Evolutionary conservation across 2,329 filamentous ascomycete species (phyloP), one percentile per base, ranked within the genome.

Genomic region (Ramularia collo-cygni): DNA sequence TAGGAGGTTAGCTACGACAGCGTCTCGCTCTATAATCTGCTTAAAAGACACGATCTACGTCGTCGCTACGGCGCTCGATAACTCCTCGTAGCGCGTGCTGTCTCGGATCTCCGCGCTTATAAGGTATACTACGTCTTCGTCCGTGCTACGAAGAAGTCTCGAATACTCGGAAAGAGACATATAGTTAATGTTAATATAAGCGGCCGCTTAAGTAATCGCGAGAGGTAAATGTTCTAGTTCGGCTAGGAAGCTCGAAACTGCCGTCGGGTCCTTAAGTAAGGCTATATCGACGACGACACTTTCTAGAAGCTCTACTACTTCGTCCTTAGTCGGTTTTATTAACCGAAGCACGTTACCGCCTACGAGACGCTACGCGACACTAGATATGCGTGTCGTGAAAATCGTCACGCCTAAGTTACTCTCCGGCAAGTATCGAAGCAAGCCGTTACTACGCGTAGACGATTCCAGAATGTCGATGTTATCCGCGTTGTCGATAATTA

Each of bases 401-500:
- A 53, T 15, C 8, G 38, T 49, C 26, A 47, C 6, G 21, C 51
- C 48, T 13, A 41, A 27, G 15, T 43, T 27, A 28, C 32, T 49
- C 28, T 44, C 10, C 14, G 43, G 51, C n/a, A 54, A 28, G 33
- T 44, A 50, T 28, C 35, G 29, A 26, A 47, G 8, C 5, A 54
- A 33, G 4, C 44, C 44, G 31, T 38, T 19, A 18, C 15, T 35
- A 15, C 48, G 37, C 4, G 26, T 28, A 28, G 4, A 51, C 10
- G 13, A 44, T 39, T 29, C 28, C 4, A 35, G 10, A n/a, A 34
- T 34, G 7, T 34, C 31, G 2, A 34, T 34, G 26, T 54, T 46
- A 32, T 54, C 51, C 3, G 46, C 51, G 31, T 54, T 52, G 30
- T 54, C 51, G 12, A 54, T 43, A n/a, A 54, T 37, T 19, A 54